Base-by-base conservation (phyloP, 306 rosid genomes). In the Urtica urens region DNA sequence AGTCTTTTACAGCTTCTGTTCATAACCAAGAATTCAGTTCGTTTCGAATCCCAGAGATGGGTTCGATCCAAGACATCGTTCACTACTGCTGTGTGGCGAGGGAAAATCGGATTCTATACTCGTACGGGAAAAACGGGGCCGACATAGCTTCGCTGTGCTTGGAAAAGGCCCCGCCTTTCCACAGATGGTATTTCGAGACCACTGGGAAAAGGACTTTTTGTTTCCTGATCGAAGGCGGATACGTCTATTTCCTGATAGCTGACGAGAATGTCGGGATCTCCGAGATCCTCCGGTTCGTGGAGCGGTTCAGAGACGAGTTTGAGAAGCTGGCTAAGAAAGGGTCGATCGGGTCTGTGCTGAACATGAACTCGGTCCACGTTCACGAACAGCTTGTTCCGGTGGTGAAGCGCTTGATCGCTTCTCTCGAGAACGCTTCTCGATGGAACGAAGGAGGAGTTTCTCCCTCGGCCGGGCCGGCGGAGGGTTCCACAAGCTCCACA, bases 151-250 rank as follows among this genome's bases (percentile, higher is more conserved):
- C 70, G 51, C 68, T 65, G 68, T 82, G 93, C 72, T 55, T 86
- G 76, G 88, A 79, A 68, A 78, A 35, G 26, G 63, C 79, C 49
- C 96, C 96, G 53, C 64, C 78, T 15, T 86, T 65, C 57, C 96
- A 82, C 60, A 51, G 63, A 53, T 82, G 86, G 93, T 86, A 86
- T 72, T 77, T 86, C 52, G 90, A 82, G 73, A 82, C 90, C 3
- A n/a, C 64, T 20, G 67, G 64, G 30, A 77, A 75, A 60, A 82
- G 65, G 66, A 77, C 83, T 54, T 86, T 60, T 10, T 93, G 81
- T 10, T 82, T 86, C 70, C 43, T 79, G 18, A 72, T 86, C 71
- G 87, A 82, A 69, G 90, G 82, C 23, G 90, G 81, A 35, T 61
- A 75, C 68, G 62, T 66, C 63, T 82, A 77, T 74, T 82, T 79